phyloP scores from a whole-genome alignment of 768 basidiomycete genomes.

The Pholiota microspora region DNA sequence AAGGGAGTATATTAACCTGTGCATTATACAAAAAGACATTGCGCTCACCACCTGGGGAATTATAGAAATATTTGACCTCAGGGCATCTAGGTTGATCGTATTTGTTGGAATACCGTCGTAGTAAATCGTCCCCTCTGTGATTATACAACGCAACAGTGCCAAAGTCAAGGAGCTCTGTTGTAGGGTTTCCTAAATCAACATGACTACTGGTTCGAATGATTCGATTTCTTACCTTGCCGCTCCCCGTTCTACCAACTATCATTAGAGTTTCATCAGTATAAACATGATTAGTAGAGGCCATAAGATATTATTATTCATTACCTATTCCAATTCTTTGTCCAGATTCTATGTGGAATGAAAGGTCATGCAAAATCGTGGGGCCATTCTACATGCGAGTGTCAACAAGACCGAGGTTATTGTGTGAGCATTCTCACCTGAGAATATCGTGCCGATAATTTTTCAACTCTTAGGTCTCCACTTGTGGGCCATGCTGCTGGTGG shows the following conservation, averaged over 20 bases:
- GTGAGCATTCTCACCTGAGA: conserved; percentile 29
- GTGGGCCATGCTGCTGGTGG: conserved; percentile 71
- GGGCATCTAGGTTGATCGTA: conserved; percentile 50
- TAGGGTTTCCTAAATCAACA: not conserved
- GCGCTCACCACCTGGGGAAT: conserved; percentile 46
- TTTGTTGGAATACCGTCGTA: conserved; percentile 53
- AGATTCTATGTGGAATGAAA: conserved; percentile 50
- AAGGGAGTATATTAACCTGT: not conserved
- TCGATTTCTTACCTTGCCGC: conserved; percentile 36
- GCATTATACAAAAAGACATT: not conserved
- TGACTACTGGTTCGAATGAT: not conserved
- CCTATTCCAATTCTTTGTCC: conserved; percentile 56
- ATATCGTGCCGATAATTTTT: conserved; percentile 56
- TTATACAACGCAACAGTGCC: conserved; percentile 56
- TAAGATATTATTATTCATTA: conserved; percentile 9
- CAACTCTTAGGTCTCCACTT: conserved; percentile 51
- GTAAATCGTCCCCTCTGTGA: conserved; percentile 51
- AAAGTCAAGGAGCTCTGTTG: conserved; percentile 56
- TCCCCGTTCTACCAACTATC: conserved; percentile 43
- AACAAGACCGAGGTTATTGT: conserved; percentile 11
- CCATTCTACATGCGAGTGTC: conserved; percentile 28
- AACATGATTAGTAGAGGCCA: not conserved
- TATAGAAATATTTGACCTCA: conserved; percentile 59
- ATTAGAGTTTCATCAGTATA: not conserved
- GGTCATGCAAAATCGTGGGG: conserved; percentile 43